Evolutionary conservation across 1,284 basidiomycete genomes (phyloP), one percentile per base, ranked within the genome.

Genomic region (Ustilago lituana): DNA sequence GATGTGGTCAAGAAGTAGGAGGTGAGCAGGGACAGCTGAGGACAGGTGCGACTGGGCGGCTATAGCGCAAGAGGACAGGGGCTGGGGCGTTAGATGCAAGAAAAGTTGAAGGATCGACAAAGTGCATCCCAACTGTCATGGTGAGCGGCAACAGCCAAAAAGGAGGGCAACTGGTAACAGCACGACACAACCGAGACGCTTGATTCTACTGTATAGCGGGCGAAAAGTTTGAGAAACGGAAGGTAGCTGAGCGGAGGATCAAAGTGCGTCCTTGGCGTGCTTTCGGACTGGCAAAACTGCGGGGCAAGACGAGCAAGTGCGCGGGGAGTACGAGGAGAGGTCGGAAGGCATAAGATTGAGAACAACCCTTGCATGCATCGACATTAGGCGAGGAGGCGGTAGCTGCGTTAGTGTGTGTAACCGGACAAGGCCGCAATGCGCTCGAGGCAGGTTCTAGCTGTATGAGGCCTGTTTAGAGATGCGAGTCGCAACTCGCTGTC

Each of bases 311-410:
- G 39, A 31, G 38, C 17, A 23, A 36, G n/a, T n/a, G n/a, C n/a
- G n/a, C n/a, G 19, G 22, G n/a, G 9, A 32, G 31, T 31, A 40
- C 17, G 23, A 35, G 23, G n/a, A 27, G 19, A n/a, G 17, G 17
- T 19, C 7, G 14, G 17, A 15, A 9, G 26, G 33, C 14, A 27
- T 10, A 36, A 39, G 39, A 15, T 32, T 31, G 29, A 14, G 5
- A 43, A 37, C 22, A 45, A 37, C 43, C 43, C 54, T 58, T 64
- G 61, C 61, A 64, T 57, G 49, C 49, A 48, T 46, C 41, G 41
- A 46, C 24, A 43, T 33, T 48, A 64, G 54, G 61, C 54, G 54
- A 57, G 61, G 54, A 50, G 38, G 36, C 32, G 6, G 20, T 24
- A 31, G 22, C 40, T 46, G 58, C 46, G 24, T 46, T 51, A 40